Evolutionary conservation across 345 rosid genomes (phyloP).

Genomic region (Garcia nutans): DNA sequence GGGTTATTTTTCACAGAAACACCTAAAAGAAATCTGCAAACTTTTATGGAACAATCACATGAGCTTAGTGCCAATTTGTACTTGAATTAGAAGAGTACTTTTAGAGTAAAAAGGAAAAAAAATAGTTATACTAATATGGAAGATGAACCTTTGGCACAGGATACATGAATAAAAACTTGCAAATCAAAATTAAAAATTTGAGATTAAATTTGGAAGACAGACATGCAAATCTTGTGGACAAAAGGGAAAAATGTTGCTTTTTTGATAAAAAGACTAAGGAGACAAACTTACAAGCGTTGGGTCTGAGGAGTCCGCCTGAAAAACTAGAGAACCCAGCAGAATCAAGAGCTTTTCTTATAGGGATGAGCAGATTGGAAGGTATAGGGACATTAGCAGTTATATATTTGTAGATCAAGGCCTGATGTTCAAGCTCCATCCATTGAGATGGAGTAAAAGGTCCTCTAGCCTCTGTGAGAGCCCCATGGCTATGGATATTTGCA

Average conservation of each 20-base stretch:
- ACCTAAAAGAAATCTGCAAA: not conserved
- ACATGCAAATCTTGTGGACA: not conserved
- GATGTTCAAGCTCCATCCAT: slow-evolving; percentile 74
- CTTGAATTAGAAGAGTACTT: not conserved
- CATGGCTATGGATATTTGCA: slow-evolving; percentile 71
- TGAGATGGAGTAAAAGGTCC: slow-evolving; percentile 72
- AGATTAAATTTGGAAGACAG: not conserved
- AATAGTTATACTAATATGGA: not conserved
- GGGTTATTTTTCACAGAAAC: not conserved
- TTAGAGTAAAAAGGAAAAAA: not conserved
- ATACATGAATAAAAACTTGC: not conserved
- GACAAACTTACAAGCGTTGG: slow-evolving; percentile 46
- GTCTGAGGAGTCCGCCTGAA: slow-evolving; percentile 44
- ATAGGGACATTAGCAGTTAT: slow-evolving; percentile 60
- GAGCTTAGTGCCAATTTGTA: not conserved
- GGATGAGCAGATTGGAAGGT: slow-evolving; percentile 63
- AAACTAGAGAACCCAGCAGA: slow-evolving; percentile 38
- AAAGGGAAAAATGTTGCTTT: not conserved
- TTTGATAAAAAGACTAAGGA: not conserved
- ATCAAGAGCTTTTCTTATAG: slow-evolving; percentile 52
- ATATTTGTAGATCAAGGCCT: slow-evolving; percentile 78
- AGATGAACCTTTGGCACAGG: not conserved
- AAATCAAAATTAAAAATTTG: not conserved
- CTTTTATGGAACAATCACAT: not conserved
- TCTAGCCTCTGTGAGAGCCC: slow-evolving; percentile 37